phyloP scores from a whole-genome alignment of 2,329 filamentous ascomycete species.

The Penicillium sp. region DNA sequence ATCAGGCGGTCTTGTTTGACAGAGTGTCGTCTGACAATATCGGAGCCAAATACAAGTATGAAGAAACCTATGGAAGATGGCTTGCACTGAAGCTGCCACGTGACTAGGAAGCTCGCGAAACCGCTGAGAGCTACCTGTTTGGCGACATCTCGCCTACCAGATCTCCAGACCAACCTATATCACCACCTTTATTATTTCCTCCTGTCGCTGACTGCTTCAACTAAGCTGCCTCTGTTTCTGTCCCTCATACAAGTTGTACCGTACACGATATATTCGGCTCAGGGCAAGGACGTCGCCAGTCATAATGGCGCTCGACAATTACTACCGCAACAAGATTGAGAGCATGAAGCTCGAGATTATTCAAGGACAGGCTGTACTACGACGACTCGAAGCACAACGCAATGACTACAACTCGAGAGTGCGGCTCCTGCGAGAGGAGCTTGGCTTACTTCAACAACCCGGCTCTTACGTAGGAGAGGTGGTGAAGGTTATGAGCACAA shows the following conservation, averaged over 20 bases:
- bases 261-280: not conserved
- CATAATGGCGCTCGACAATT: slow-evolving; percentile 97
- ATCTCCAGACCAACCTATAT: not conserved
- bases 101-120: not conserved
- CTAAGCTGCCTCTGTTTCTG: not conserved
- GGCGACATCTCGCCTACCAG: not conserved
- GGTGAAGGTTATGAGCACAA: slow-evolving; percentile 99
- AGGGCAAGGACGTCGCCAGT: slow-evolving; percentile 24
- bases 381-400: slow-evolving; percentile 93
- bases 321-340: slow-evolving; percentile 99
- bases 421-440: slow-evolving; percentile 89
- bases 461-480: slow-evolving; percentile 98
- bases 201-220: not conserved
- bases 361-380: slow-evolving; percentile 93
- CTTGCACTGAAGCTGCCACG: not conserved
- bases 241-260: not conserved
- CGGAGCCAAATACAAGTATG: not conserved
- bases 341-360: slow-evolving; percentile 99
- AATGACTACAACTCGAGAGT: slow-evolving; percentile 99
- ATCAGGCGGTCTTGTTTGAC: not conserved
- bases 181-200: not conserved
- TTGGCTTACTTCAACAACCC: slow-evolving; percentile 93
- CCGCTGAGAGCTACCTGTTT: slow-evolving; percentile 1
- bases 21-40: too few species aligned
- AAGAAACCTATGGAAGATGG: not conserved